Evolutionary conservation across 192 early-diverging fungal genomes (phyloP), one percentile per base, ranked within the genome.

Genomic region (Coemansia sp.): DNA sequence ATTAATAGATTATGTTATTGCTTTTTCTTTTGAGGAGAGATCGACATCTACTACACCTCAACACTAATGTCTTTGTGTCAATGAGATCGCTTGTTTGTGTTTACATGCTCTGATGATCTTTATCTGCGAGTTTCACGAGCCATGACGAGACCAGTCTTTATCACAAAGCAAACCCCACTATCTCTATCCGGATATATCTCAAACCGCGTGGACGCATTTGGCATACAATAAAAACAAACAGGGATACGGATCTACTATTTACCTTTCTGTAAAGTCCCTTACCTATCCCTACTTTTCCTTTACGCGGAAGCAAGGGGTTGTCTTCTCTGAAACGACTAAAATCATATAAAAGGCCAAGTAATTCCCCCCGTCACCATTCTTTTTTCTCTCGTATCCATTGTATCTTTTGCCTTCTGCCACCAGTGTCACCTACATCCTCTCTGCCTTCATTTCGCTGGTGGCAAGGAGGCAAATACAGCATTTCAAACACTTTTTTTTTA

Each of bases 401-500:
- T 58, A 58, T 58, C 55, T 58, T 24, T 58, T 34, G 55, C 31
- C 55, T 58, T 18, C 24, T 58, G 55, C 33, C 7, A n/a, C 55
- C 55, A 58, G 55, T 36, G 33, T 34, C 13, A 16, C 3, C 47
- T 33, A 31, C 15, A 5, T 16, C 31, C 18, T 34, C 7, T 33
- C 3, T 15, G 16, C 15, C 6, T 18, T 58, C 4, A n/a, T 16
- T 16, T 34, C 6, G 15, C 33, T 58, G 55, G 55, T 58, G 55
- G 29, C 55, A 58, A n/a, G 31, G 31, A 58, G 55, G 55, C 55
- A 34, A 34, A 58, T 12, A 5, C 16, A 22, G 55, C 33, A 58
- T 55, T 9, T 55, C 18, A 9, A n/a, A 9, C 47, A n/a, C 18
- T 29, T 31, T 18, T 34, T 34, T 16, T 33, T n/a, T n/a, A n/a